These are phyloP conservation scores for Dothideomycetidae sp. DNA, from an alignment of 2,329 filamentous ascomycete genomes.

Conservation along the genomic window DNA sequence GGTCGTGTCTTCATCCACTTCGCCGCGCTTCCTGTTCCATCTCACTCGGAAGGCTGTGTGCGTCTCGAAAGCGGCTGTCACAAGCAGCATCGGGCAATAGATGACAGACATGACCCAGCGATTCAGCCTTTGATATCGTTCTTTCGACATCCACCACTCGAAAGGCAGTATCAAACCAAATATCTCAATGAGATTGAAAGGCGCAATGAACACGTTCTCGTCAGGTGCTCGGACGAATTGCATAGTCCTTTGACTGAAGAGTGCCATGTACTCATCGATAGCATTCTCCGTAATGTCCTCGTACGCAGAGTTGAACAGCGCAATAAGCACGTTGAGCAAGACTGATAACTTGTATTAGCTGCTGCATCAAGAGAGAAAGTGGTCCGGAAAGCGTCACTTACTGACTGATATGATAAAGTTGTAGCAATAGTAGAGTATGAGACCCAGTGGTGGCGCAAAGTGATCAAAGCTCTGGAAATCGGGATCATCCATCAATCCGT, in stretches of 20 bases:
- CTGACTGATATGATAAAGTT: slow-evolving; percentile 90
- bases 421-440: slow-evolving; percentile 94
- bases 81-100: slow-evolving; percentile 69
- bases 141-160: slow-evolving; percentile 86
- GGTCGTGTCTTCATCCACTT: slow-evolving; percentile 74
- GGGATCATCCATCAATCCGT: slow-evolving; percentile 80
- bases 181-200: slow-evolving; percentile 87
- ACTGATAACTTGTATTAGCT: slow-evolving; percentile 29
- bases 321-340: slow-evolving; percentile 89
- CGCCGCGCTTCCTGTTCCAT: slow-evolving; percentile 61
- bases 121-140: slow-evolving; percentile 66
- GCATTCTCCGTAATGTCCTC: slow-evolving; percentile 88
- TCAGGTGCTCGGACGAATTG: slow-evolving; percentile 93
- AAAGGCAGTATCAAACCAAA: slow-evolving; percentile 63
- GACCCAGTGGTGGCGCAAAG: slow-evolving; percentile 83
- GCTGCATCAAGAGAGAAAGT: background rate
- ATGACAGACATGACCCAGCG: slow-evolving; percentile 75
- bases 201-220: slow-evolving; percentile 95
- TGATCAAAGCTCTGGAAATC: slow-evolving; percentile 81
- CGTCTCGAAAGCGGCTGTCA: slow-evolving; percentile 46
- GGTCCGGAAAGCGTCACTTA: slow-evolving; percentile 22
- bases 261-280: slow-evolving; percentile 84
- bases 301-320: slow-evolving; percentile 92
- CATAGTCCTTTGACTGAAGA: slow-evolving; percentile 89
- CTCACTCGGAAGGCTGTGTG: slow-evolving; percentile 51